Conservation (phyloP, 345 rosid genomes). For the Gossypium ekmanianum region DNA sequence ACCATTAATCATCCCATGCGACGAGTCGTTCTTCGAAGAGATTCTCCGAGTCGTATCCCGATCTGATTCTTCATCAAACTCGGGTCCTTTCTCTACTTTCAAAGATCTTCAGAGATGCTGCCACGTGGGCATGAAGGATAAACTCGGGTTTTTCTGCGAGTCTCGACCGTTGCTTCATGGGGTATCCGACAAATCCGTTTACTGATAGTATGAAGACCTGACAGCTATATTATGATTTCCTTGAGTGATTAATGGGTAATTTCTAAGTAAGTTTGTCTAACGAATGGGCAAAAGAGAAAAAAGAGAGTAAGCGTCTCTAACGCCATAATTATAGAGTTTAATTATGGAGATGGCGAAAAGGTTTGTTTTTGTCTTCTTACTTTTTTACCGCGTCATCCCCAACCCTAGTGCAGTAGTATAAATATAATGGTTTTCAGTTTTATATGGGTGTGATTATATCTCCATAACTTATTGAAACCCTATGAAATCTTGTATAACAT, state of each 20-base stretch:
- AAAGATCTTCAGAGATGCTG: slow-evolving; percentile 59
- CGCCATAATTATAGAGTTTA: no score
- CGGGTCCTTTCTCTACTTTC: slow-evolving; percentile 23
- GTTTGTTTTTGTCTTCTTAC: neutral
- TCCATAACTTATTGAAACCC: no score
- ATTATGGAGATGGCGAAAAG: slow-evolving; percentile 32
- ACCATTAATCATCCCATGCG: slow-evolving; percentile 75
- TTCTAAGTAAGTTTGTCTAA: neutral
- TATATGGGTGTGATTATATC: no score
- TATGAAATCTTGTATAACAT: no score
- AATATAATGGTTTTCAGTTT: no score
- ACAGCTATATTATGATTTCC: neutral
- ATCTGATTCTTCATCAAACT: slow-evolving; percentile 23
- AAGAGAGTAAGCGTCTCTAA: neutral
- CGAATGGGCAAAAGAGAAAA: no score
- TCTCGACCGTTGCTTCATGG: slow-evolving; percentile 66
- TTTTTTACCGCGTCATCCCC: slow-evolving; percentile 38
- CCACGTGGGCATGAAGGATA: slow-evolving; percentile 35
- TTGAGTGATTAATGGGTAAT: neutral
- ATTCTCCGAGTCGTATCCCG: slow-evolving; percentile 42
- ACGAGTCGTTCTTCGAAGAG: slow-evolving; percentile 74
- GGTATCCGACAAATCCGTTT: slow-evolving; percentile 34
- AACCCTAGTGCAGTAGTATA: neutral
- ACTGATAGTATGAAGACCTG: neutral
- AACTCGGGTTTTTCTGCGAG: slow-evolving; percentile 32